Evolutionary conservation across 169 alveolate species (phyloP), one percentile per base, ranked within the genome.

Genomic region (Plasmodium coatneyi): DNA sequence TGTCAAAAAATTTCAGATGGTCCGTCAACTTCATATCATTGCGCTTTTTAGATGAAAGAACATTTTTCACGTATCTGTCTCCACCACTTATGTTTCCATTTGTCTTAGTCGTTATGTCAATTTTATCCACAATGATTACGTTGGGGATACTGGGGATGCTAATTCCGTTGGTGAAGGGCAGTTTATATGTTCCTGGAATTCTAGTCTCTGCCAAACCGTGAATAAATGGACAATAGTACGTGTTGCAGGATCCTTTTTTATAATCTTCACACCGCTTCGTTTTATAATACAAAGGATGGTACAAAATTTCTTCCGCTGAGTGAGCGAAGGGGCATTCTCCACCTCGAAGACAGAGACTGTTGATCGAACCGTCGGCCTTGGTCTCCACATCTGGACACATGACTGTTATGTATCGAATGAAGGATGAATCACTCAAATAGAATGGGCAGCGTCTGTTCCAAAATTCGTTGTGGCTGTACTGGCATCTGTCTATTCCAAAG

Each of bases 321-420:
- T 98, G 99, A 0, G 99, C 98, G 83, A 98, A 98, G 70, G 98
- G 98, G 78, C 99, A 98, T 81, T 95, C 96, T 70, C 96, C 97
- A 1, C 98, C 98, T 36, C 98, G 90, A 10, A 96, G 96, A 79
- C 99, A 97, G 32, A 96, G 93, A 41, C 97, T 95, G 56, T 87
- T 86, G 60, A 97, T 91, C 86, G 95, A 83, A 41, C 98, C 98
- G 92, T 97, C 96, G 49, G 95, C 82, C 83, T 95, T 82, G 79
- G 96, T 84, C 79, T 96, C 90, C 39, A 97, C 84, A 89, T 97
- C 96, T 28, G 96, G 95, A 82, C 98, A 97, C 93, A 95, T 93
- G 25, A 96, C 95, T 54, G 98, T 98, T 43, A 97, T 93, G 80
- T 97, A 97, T 56, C 98, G 95, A 30, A 97, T 95, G 46, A 95